These are phyloP conservation scores for Cyclotella baltica DNA, from an alignment of 108 stramenopile species.

Conservation along the genomic window DNA sequence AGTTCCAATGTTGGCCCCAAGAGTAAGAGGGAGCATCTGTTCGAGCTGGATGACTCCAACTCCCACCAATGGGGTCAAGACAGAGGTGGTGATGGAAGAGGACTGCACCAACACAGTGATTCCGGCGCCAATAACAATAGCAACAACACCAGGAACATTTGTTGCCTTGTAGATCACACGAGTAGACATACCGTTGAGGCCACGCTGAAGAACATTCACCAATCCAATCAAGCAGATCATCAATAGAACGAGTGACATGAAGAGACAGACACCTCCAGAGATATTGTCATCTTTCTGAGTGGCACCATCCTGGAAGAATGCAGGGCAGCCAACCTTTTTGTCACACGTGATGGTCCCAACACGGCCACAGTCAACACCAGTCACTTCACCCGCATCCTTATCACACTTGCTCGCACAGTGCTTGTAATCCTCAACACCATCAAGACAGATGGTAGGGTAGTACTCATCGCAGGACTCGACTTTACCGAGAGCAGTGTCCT, in stretches of 20 bases:
- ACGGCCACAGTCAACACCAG: slow-evolving; percentile 33
- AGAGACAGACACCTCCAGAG: slow-evolving; percentile 75
- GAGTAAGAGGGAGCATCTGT: slow-evolving; percentile 86
- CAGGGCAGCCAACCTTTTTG: slow-evolving; percentile 69
- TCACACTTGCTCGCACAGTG: slow-evolving; percentile 54
- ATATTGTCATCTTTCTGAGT: slow-evolving; percentile 65
- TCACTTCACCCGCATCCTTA: slow-evolving; percentile 18
- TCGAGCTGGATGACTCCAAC: slow-evolving; percentile 70
- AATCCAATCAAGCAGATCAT: slow-evolving; percentile 81
- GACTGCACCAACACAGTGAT: slow-evolving; percentile 88
- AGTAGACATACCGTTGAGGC: slow-evolving; percentile 79
- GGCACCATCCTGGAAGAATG: slow-evolving; percentile 79
- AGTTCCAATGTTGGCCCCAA: slow-evolving; percentile 92
- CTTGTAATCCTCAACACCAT: slow-evolving; percentile 50
- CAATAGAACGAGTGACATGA: slow-evolving; percentile 75
- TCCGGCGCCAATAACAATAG: slow-evolving; percentile 79
- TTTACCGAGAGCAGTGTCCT: slow-evolving; percentile 65
- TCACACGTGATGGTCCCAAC: slow-evolving; percentile 78
- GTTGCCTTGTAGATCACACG: slow-evolving; percentile 89
- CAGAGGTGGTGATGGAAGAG: slow-evolving; percentile 80
- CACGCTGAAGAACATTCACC: slow-evolving; percentile 80
- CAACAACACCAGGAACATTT: slow-evolving; percentile 83
- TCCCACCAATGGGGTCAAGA: slow-evolving; percentile 86
- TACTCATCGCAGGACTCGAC: slow-evolving; percentile 55
- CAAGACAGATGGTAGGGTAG: slow-evolving; percentile 70